These are phyloP conservation scores for Starmerella apicola DNA, from an alignment of 805 yeast genomes.

Conservation along the genomic window DNA sequence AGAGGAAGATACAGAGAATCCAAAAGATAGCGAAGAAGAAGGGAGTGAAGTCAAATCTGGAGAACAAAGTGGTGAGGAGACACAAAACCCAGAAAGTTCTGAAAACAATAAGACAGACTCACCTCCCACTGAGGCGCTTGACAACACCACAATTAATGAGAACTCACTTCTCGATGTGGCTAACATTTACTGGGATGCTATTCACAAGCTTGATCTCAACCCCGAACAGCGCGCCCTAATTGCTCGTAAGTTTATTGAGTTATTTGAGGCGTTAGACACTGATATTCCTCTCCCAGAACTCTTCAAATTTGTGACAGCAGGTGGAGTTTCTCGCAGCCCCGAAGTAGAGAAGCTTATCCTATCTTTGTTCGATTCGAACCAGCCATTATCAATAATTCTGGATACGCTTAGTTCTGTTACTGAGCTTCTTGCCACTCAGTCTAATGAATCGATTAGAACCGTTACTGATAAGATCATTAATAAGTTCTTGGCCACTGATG, in stretches of 20 bases:
- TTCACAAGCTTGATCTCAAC: slow-evolving; percentile 1
- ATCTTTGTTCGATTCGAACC: slow-evolving; percentile 26
- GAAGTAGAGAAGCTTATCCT: slow-evolving; percentile 24
- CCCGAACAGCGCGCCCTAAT: slow-evolving; percentile 8
- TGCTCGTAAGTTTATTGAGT: slow-evolving; percentile 3
- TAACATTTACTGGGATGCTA: slow-evolving; percentile 7
- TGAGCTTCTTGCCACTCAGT: slow-evolving; percentile 43
- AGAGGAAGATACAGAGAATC: neutral
- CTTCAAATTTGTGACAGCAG: slow-evolving; percentile 1
- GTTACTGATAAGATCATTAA: slow-evolving; percentile 53
- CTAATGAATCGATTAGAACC: slow-evolving; percentile 38
- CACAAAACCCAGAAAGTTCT: no score
- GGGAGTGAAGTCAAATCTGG: neutral
- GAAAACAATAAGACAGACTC: neutral
- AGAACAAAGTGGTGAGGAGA: neutral
- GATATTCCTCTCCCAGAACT: slow-evolving; percentile 5
- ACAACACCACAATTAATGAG: neutral
- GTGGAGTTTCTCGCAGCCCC: slow-evolving; percentile 1
- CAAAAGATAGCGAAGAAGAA: neutral
- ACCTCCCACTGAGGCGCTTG: neutral
- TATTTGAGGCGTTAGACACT: neutral
- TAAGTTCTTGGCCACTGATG: slow-evolving; percentile 32
- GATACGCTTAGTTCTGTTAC: slow-evolving; percentile 35
- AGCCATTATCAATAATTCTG: slow-evolving; percentile 25
- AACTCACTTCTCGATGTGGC: slow-evolving; percentile 1